Conservation (phyloP, 441 rosid genomes). For the Gossypium schwendimanii region DNA sequence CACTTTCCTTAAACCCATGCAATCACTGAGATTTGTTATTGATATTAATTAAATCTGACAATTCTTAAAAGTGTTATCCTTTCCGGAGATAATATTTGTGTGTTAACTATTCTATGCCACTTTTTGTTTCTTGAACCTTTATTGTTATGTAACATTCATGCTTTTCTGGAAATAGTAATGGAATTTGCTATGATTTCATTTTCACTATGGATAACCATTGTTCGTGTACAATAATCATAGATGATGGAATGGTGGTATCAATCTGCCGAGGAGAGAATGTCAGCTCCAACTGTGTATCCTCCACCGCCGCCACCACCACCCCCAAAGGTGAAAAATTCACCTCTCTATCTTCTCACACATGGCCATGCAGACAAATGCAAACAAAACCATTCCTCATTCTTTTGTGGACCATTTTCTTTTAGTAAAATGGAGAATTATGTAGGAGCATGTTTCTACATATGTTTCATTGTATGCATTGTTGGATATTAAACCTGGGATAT, state of each 20-base stretch:
- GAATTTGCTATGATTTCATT: background rate
- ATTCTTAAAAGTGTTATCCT: background rate
- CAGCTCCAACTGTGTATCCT: slow-evolving; percentile 95
- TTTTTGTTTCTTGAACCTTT: background rate
- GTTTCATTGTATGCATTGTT: background rate
- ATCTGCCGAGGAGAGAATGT: slow-evolving; percentile 98
- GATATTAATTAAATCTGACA: background rate
- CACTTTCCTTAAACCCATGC: background rate
- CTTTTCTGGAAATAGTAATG: background rate
- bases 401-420: background rate
- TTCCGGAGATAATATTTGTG: background rate
- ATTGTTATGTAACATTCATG: background rate
- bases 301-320: slow-evolving; percentile 98
- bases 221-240: slow-evolving; percentile 28
- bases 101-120: background rate
- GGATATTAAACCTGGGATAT: background rate
- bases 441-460: background rate
- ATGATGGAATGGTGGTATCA: slow-evolving; percentile 99
- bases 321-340: slow-evolving; percentile 54
- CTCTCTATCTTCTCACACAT: background rate
- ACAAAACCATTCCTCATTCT: background rate
- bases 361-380: background rate
- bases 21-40: background rate
- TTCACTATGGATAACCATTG: slow-evolving; percentile 7
- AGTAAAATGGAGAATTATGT: background rate